These are phyloP conservation scores for Lithocarpus polystachyus DNA, from an alignment of 306 rosid genomes.

Conservation along the genomic window DNA sequence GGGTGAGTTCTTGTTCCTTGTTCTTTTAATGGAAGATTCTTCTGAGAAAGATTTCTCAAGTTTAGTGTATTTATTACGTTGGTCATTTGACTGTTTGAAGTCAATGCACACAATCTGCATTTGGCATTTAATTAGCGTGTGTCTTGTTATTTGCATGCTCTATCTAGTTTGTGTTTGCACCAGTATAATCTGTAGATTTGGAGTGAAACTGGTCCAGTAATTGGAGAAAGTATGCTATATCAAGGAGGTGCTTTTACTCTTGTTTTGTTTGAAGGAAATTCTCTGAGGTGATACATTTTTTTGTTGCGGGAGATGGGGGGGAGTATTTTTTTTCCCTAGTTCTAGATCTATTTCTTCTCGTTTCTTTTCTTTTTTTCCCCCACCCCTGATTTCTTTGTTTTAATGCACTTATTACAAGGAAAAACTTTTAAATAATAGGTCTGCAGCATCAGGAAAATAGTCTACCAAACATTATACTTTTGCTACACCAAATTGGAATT, in stretches of 20 bases:
- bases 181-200: neutral
- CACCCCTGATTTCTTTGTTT: neutral
- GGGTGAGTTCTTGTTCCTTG: conserved; percentile 42
- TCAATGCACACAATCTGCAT: neutral
- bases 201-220: neutral
- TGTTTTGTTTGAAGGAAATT: neutral
- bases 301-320: neutral
- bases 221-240: neutral
- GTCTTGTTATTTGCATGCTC: neutral
- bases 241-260: neutral
- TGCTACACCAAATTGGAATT: neutral
- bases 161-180: neutral
- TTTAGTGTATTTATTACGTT: neutral
- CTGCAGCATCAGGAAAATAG: neutral
- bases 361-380: neutral
- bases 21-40: conserved; percentile 6
- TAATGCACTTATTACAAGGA: neutral
- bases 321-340: neutral
- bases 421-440: neutral
- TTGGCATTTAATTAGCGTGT: neutral
- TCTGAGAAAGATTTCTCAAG: neutral
- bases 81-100: neutral
- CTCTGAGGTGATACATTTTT: neutral
- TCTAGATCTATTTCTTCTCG: neutral
- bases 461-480: no score